Percentiles rank a stretch among this genome's conserved stretches.
phyloP scores from a whole-genome alignment of 2,329 filamentous ascomycete species.

The Tolypocladium inflatum region DNA sequence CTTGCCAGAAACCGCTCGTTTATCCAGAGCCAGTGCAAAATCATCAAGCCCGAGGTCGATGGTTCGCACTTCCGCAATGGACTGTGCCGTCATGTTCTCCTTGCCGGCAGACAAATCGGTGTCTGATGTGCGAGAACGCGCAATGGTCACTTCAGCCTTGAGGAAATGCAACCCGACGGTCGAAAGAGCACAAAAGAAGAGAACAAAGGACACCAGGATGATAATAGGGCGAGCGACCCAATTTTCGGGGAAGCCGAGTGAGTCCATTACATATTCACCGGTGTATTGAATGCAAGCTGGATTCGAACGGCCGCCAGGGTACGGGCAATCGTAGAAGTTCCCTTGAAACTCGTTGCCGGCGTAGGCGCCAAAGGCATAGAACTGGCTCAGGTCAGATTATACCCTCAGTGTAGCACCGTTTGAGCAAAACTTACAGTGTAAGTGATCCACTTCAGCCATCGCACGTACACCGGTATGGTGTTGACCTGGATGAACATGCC shows the following conservation, averaged over 20 bases:
- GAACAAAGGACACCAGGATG: slow-evolving; percentile 48
- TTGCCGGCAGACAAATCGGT: slow-evolving; percentile 60
- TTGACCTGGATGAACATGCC: slow-evolving; percentile 69
- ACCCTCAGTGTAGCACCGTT: no score
- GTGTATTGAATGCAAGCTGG: slow-evolving; percentile 60
- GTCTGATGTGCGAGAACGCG: slow-evolving; percentile 48
- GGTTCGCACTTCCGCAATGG: slow-evolving; percentile 42
- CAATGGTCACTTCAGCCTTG: slow-evolving; percentile 60
- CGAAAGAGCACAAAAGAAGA: slow-evolving; percentile 54
- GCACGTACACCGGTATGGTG: slow-evolving; percentile 66
- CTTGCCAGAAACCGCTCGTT: slow-evolving; percentile 42
- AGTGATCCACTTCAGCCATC: slow-evolving; percentile 61
- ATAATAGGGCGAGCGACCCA: slow-evolving; percentile 62
- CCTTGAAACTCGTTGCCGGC: slow-evolving; percentile 64
- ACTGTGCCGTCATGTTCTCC: slow-evolving; percentile 52
- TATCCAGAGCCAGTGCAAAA: slow-evolving; percentile 56
- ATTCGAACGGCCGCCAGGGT: slow-evolving; percentile 49
- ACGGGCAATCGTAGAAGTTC: slow-evolving; percentile 65
- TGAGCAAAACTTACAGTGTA: slow-evolving; percentile 5
- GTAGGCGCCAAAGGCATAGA: slow-evolving; percentile 63
- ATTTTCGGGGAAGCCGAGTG: slow-evolving; percentile 55
- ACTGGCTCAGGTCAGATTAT: slow-evolving; percentile 25
- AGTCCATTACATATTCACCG: slow-evolving; percentile 58
- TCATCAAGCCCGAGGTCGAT: slow-evolving; percentile 56
- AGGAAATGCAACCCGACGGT: slow-evolving; percentile 53